Evolutionary conservation across 345 rosid genomes (phyloP).

Genomic region (Euphorbia tirucalli): DNA sequence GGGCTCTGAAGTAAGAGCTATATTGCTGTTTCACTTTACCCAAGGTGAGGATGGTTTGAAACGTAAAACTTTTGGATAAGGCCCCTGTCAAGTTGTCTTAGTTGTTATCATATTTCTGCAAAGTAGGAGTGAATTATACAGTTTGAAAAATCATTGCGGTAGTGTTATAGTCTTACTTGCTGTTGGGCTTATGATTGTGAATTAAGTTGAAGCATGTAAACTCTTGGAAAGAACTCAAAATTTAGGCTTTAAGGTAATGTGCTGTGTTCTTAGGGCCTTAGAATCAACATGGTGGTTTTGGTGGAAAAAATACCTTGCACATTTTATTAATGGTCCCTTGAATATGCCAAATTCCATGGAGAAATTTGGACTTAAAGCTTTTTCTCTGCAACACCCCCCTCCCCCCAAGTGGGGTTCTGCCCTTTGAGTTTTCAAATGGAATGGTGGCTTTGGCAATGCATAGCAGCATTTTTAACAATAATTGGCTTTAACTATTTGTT

Average conservation of each 20-base stretch:
- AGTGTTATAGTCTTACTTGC: background rate
- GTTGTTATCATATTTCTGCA: background rate
- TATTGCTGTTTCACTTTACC: background rate
- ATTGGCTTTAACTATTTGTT: background rate
- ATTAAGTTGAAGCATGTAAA: background rate
- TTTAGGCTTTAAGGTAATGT: background rate
- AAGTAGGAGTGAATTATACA: background rate
- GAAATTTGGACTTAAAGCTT: background rate
- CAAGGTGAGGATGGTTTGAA: too few species aligned
- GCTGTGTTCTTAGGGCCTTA: background rate
- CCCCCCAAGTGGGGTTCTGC: background rate
- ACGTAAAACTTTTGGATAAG: too few species aligned
- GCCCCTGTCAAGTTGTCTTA: background rate
- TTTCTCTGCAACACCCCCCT: background rate
- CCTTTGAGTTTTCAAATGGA: background rate
- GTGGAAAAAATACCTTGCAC: background rate
- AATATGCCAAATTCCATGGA: background rate
- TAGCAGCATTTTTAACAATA: background rate
- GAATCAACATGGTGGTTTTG: background rate
- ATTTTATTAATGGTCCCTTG: background rate
- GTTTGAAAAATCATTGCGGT: background rate
- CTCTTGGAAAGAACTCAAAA: background rate
- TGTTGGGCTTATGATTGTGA: background rate
- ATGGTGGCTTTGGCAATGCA: background rate
- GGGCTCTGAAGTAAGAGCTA: background rate